phyloP scores from a whole-genome alignment of 2,329 filamentous ascomycete genomes.

The Clarireedia paspali region DNA sequence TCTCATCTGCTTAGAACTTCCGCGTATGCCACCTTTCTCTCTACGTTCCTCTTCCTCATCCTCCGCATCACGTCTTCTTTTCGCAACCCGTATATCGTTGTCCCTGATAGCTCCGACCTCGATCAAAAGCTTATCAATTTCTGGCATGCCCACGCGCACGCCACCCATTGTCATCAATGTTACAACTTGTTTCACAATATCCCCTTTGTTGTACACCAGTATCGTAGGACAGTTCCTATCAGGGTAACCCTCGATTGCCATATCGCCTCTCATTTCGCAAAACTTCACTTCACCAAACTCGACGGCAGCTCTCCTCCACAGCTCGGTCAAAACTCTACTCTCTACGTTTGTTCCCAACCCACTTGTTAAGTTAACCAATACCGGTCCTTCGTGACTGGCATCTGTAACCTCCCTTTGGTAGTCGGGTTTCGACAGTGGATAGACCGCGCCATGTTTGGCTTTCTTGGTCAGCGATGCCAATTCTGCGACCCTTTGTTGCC shows the following conservation, averaged over 20 bases:
- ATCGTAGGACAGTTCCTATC: slow-evolving; percentile 94
- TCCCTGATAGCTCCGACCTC: slow-evolving; percentile 73
- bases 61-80: slow-evolving; percentile 26
- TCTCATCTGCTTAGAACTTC: slow-evolving; percentile 16
- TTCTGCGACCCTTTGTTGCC: slow-evolving; percentile 81
- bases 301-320: slow-evolving; percentile 76
- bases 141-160: slow-evolving; percentile 58
- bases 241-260: slow-evolving; percentile 95
- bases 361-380: slow-evolving; percentile 77
- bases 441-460: slow-evolving; percentile 80
- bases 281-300: slow-evolving; percentile 96
- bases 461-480: slow-evolving; percentile 67
- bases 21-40: slow-evolving; percentile 25
- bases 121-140: slow-evolving; percentile 75
- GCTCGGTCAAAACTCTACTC: slow-evolving; percentile 71
- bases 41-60: slow-evolving; percentile 26
- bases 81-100: slow-evolving; percentile 65
- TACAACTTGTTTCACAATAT: slow-evolving; percentile 89
- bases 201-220: slow-evolving; percentile 82
- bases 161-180: slow-evolving; percentile 76
- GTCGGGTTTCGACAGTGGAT: slow-evolving; percentile 89
- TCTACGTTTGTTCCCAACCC: slow-evolving; percentile 74
- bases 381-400: slow-evolving; percentile 61
- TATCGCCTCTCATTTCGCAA: slow-evolving; percentile 84
- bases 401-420: slow-evolving; percentile 90